A percentile compares a stretch with the other conserved stretches of the same genome.
These are phyloP conservation scores for Claviceps spartinae DNA, from an alignment of 2,329 filamentous ascomycete species.

Conservation along the genomic window DNA sequence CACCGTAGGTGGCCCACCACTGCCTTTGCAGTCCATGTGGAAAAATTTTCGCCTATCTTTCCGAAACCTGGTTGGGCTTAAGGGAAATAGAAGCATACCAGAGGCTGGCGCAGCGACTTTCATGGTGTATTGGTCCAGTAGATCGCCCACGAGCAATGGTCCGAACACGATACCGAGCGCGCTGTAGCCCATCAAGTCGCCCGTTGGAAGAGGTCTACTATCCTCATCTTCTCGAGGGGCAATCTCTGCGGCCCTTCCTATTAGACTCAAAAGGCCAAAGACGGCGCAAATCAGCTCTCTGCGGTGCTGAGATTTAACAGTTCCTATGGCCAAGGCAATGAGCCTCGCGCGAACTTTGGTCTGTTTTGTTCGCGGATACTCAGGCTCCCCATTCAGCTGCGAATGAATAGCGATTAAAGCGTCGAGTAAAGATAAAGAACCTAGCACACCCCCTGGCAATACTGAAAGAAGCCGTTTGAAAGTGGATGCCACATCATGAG, in stretches of 20 bases:
- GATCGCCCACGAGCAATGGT: constrained; percentile 46
- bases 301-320: constrained; percentile 44
- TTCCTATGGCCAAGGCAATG: constrained; percentile 48
- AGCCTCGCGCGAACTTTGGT: constrained; percentile 47
- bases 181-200: constrained; percentile 50
- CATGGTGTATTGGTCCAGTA: constrained; percentile 38
- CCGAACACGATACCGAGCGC: constrained; percentile 53
- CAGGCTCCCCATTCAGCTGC: constrained; percentile 37
- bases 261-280: constrained; percentile 48
- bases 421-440: constrained; percentile 47
- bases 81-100: constrained; percentile 29
- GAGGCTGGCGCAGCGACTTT: constrained; percentile 27
- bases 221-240: constrained; percentile 36
- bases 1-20: constrained; percentile 20
- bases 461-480: constrained; percentile 53
- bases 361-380: constrained; percentile 38
- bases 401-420: constrained; percentile 47
- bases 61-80: constrained; percentile 27
- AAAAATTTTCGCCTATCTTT: constrained; percentile 14
- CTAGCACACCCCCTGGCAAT: constrained; percentile 52
- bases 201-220: constrained; percentile 38
- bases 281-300: constrained; percentile 53
- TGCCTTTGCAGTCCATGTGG: constrained; percentile 2
- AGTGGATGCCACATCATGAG: constrained; percentile 52
- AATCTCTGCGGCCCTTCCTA: constrained; percentile 44